Evolutionary conservation across 345 rosid genomes (phyloP), one percentile per base, ranked within the genome.

Genomic region (Limnanthes douglasii): DNA sequence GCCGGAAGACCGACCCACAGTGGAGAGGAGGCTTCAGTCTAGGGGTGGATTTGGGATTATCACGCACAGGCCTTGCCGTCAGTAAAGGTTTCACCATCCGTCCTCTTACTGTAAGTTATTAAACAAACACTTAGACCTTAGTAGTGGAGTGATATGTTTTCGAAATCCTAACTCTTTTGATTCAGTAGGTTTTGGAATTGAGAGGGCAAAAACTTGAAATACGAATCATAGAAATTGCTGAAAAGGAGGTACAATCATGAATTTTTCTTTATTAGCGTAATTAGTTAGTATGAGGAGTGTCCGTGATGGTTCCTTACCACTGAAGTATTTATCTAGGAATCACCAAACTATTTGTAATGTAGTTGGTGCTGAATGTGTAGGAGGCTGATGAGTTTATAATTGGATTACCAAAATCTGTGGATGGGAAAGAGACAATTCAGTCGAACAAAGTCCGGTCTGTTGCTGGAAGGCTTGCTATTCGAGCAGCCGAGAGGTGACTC

Each of bases 21-120:
- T 88, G 94, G 90, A 62, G 75, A 45, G 79, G 86, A 21, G 97
- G 97, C 43, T 88, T 83, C 54, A 83, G 95, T 44, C 64, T 88
- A 4, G 97, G 93, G 8, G 68, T 83, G 11, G 94, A 88, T 60
- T 49, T 88, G 74, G 95, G 93, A 2, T 45, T 65, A 28, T 73
- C 90, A 56, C 64, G 71, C 39, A 79, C 93, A 3, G 93, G 93
- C 50, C 40, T 88, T 45, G 97, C 93, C 10, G 39, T 88, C 24
- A 73, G 90, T 64, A 79, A 83, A 50, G 93, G 95, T 45, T 88
- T 63, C 65, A 39, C 70, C 12, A 26, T 74, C 50, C 74, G 83
- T 37, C 95, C 92, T 11, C 70, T 88, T 18, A 67, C 72, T 64
- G 90, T 88, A 62, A 24, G 39, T 19, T 21, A n/a, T n/a, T n/a